phyloP scores from a whole-genome alignment of 306 rosid genomes.

The Comarum palustre region DNA sequence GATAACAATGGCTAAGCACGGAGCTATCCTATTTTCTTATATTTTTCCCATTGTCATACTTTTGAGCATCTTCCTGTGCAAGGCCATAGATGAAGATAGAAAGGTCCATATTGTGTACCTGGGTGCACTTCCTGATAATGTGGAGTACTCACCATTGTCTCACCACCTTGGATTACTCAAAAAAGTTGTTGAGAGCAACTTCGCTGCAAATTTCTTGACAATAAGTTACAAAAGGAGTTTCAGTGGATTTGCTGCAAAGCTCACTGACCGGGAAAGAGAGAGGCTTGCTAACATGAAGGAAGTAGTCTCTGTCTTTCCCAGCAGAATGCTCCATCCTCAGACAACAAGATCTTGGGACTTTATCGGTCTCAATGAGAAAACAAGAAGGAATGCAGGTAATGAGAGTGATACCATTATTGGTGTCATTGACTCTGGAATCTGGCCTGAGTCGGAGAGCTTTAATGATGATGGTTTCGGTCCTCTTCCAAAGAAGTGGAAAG shows the following conservation, averaged over 20 bases:
- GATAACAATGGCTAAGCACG: no score
- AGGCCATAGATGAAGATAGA: no score
- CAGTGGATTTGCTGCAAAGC: neutral
- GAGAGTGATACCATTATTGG: constrained; percentile 37
- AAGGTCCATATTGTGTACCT: no score
- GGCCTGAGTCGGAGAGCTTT: constrained; percentile 45
- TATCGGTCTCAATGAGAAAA: constrained; percentile 21
- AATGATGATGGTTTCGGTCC: constrained; percentile 32
- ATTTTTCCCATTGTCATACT: no score
- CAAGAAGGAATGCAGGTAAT: neutral
- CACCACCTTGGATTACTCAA: neutral
- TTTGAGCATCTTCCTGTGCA: no score
- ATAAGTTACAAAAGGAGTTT: neutral
- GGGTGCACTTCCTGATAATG: no score
- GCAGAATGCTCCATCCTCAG: constrained; percentile 21
- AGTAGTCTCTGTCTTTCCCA: constrained; percentile 38
- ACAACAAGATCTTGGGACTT: constrained; percentile 59
- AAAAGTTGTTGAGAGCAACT: neutral
- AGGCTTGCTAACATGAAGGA: constrained; percentile 26
- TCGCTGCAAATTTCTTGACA: neutral
- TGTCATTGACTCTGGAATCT: constrained; percentile 40
- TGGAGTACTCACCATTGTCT: neutral
- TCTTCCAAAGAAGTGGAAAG: constrained; percentile 39
- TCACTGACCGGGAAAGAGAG: constrained; percentile 1
- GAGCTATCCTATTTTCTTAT: no score